Conservation (phyloP, 306 rosid species). For the Oxytropis ochrocephala region DNA sequence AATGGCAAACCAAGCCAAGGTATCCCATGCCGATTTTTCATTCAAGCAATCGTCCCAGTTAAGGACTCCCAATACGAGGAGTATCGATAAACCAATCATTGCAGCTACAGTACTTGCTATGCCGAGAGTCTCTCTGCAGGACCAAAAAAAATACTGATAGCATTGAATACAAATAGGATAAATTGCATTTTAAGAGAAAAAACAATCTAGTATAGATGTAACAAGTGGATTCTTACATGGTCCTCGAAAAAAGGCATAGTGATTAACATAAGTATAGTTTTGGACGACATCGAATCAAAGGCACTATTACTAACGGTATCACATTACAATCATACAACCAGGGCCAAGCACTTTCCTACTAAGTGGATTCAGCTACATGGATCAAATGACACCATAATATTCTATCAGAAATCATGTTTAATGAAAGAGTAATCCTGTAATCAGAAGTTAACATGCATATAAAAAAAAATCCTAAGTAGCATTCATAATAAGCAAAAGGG, state of each 20-base stretch:
- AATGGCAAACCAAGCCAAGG: slow-evolving; percentile 93
- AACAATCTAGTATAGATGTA: background rate
- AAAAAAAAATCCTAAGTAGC: background rate
- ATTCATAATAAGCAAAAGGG: background rate
- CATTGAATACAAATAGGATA: slow-evolving; percentile 10
- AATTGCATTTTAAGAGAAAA: background rate
- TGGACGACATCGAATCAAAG: background rate
- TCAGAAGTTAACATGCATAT: background rate
- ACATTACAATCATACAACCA: background rate
- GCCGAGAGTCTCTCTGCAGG: slow-evolving; percentile 65
- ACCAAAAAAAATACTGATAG: background rate
- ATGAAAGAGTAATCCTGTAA: background rate
- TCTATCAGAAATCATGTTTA: background rate
- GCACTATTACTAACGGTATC: background rate
- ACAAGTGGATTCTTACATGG: background rate
- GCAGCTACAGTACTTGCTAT: slow-evolving; percentile 85
- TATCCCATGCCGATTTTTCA: slow-evolving; percentile 96
- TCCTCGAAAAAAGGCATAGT: background rate
- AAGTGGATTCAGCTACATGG: background rate
- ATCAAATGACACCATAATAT: background rate
- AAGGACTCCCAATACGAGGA: slow-evolving; percentile 75
- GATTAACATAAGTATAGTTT: slow-evolving; percentile 6
- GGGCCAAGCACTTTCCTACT: too few species aligned
- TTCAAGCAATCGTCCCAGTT: slow-evolving; percentile 88
- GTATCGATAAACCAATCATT: slow-evolving; percentile 85